phyloP scores from a whole-genome alignment of 1,139 yeast genomes.

The Saccharomycopsis hybrid region DNA sequence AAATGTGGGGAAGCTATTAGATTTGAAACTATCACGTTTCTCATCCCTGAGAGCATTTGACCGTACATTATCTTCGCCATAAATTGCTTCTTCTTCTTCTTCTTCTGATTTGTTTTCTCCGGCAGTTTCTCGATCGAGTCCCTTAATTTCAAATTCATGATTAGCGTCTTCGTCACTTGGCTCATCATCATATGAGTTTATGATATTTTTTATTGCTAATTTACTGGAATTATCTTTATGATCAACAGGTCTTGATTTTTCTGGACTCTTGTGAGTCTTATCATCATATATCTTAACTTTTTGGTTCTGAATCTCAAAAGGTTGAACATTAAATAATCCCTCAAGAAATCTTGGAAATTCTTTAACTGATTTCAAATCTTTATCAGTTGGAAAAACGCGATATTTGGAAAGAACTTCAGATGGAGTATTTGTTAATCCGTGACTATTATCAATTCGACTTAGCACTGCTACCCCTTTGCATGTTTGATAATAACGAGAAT shows the following conservation, averaged over 20 bases:
- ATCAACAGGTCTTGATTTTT: background rate
- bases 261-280: background rate
- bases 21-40: background rate
- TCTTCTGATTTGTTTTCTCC: background rate
- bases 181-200: constrained; percentile 13
- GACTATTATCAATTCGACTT: background rate
- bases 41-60: background rate
- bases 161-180: background rate
- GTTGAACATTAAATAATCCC: constrained; percentile 6
- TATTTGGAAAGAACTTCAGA: background rate
- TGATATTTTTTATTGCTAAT: constrained; percentile 8
- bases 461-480: constrained; percentile 1
- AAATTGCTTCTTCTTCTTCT: constrained; percentile 2
- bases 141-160: background rate
- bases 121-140: background rate
- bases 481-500: constrained; percentile 5
- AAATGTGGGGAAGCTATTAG: constrained; percentile 6
- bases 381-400: background rate
- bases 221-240: background rate
- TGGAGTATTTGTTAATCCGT: constrained; percentile 4
- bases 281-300: background rate
- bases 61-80: background rate
- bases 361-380: background rate
- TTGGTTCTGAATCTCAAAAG: constrained; percentile 3
- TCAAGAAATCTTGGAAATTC: constrained; percentile 4